These are phyloP conservation scores for Quillaja saponaria DNA, from an alignment of 306 rosid species.

Conservation along the genomic window DNA sequence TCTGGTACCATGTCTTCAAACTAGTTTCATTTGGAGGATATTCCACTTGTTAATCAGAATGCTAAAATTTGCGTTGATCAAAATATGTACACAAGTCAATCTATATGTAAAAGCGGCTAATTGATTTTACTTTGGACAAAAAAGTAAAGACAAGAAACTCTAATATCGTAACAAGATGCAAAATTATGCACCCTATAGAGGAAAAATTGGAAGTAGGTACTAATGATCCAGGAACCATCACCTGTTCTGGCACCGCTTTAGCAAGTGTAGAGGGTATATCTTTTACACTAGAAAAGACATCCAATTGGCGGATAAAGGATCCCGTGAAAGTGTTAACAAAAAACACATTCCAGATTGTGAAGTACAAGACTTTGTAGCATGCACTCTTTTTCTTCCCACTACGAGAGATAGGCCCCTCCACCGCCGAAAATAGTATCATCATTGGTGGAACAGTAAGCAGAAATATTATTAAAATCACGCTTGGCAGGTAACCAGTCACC, in stretches of 20 bases:
- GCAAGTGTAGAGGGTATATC: slow-evolving; percentile 80
- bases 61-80: neutral
- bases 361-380: slow-evolving; percentile 78
- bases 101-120: too few species aligned
- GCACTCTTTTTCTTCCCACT: slow-evolving; percentile 88
- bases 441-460: slow-evolving; percentile 67
- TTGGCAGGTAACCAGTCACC: slow-evolving; percentile 92
- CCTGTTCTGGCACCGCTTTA: slow-evolving; percentile 87
- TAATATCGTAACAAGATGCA: neutral
- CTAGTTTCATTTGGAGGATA: too few species aligned
- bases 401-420: slow-evolving; percentile 89
- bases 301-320: slow-evolving; percentile 60
- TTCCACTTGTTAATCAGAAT: neutral
- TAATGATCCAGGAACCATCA: slow-evolving; percentile 34
- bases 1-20: too few species aligned
- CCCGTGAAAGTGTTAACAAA: slow-evolving; percentile 86
- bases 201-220: slow-evolving; percentile 15
- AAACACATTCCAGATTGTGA: slow-evolving; percentile 95
- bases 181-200: slow-evolving; percentile 2
- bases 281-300: slow-evolving; percentile 63
- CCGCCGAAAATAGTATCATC: slow-evolving; percentile 73
- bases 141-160: neutral
- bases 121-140: neutral
- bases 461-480: slow-evolving; percentile 75
- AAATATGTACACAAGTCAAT: neutral